Evolutionary conservation across 306 rosid genomes (phyloP).

Genomic region (Vigna unguiculata): DNA sequence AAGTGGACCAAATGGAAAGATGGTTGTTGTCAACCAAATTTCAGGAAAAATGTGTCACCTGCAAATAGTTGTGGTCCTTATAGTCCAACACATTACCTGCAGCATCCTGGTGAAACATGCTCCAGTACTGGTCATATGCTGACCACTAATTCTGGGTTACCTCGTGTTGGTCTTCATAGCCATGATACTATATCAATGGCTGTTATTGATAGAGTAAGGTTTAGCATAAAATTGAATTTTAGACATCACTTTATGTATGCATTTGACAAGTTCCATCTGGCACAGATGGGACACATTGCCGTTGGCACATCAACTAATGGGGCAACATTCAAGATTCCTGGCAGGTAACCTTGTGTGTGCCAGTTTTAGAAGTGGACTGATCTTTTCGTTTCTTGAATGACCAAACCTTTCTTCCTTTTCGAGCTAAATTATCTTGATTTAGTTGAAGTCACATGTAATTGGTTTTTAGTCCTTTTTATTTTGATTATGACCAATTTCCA

Average conservation of each 20-base stretch:
- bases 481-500: neutral
- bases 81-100: conserved; percentile 49
- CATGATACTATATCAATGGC: conserved; percentile 98
- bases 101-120: conserved; percentile 51
- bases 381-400: conserved; percentile 21
- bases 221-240: conserved; percentile 3
- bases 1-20: conserved; percentile 85
- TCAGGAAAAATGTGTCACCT: conserved; percentile 76
- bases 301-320: conserved; percentile 98
- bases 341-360: conserved; percentile 65
- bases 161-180: conserved; percentile 66
- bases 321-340: conserved; percentile 94
- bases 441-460: conserved; percentile 3
- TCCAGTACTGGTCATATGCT: conserved; percentile 41
- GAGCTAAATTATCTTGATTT: neutral
- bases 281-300: conserved; percentile 79
- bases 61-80: conserved; percentile 78
- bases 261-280: conserved; percentile 42
- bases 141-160: conserved; percentile 46
- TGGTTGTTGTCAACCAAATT: conserved; percentile 85
- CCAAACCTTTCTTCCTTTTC: conserved; percentile 1
- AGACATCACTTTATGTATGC: neutral
- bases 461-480: neutral
- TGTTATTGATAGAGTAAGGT: conserved; percentile 79
- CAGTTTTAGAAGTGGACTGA: conserved; percentile 13